Evolutionary conservation across 805 yeast species (phyloP), one percentile per base, ranked within the genome.

Genomic region (Metschnikowia proteae): DNA sequence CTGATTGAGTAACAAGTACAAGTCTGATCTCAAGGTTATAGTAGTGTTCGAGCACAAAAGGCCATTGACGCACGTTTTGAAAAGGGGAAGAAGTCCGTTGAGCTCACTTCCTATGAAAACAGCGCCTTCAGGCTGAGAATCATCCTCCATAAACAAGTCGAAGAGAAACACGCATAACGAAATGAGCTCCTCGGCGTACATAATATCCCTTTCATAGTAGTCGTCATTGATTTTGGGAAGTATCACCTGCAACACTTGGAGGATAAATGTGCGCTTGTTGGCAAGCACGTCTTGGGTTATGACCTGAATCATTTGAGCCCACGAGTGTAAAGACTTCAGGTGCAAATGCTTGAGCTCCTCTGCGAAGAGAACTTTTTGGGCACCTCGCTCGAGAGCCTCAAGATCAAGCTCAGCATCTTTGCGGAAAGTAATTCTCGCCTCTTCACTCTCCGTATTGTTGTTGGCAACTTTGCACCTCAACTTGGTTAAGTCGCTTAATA

Each of bases 261-360:
- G 66, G 46, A 89, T 81, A 59, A 92, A 85, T 34, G 80, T 76
- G 0, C 81, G 72, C 30, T 49, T 50, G 38, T 43, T 43, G 4
- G 38, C 43, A 13, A 42, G 48, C 7, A 81, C 82, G 63, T 84
- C 90, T 4, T 81, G 73, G 4, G 88, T 81, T 39, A 88, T 66
- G 3, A 89, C 81, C 52, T 89, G 88, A 25, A 88, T 82, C 43
- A 91, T 65, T 55, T 83, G 84, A 23, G 84, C 83, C 98, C 98
- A 92, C 0, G 95, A 79, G 59, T 84, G 88, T 28, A 92, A 67
- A 49, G 84, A 80, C 10, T 76, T 67, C 41, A 85, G 67, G 52
- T 86, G 94, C 6, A 73, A 69, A 1, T 73, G 63, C 51, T 75
- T 75, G 55, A 81, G 75, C 35, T 73, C 71, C 38, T 72, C 70